Conservation (phyloP, 257 asterid species). For the Schizonepeta tenuifolia region DNA sequence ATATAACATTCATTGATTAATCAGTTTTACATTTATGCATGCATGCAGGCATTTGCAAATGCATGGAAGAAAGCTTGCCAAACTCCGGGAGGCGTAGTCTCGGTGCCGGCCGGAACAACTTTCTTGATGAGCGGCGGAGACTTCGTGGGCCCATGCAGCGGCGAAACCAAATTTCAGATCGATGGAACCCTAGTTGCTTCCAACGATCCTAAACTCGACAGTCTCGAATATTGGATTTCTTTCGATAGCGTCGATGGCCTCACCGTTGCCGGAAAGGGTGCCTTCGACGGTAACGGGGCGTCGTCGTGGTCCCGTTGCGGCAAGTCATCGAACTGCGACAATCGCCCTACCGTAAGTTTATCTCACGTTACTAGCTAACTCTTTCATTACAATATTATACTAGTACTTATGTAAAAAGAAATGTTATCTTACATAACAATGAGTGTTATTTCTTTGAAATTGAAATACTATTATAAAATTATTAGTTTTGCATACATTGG, state of each 20-base stretch:
- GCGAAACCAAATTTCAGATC: constrained; percentile 20
- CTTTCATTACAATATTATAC: no score
- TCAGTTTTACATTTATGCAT: background rate
- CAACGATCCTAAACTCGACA: constrained; percentile 3
- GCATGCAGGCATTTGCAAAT: constrained; percentile 47
- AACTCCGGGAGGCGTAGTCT: constrained; percentile 36
- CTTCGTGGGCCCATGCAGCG: constrained; percentile 57
- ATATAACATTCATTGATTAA: background rate
- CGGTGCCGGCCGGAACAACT: constrained; percentile 43
- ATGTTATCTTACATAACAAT: background rate
- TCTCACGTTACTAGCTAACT: no score
- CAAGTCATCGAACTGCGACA: background rate
- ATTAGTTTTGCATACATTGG: background rate
- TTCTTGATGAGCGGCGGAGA: constrained; percentile 39
- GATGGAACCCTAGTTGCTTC: constrained; percentile 45
- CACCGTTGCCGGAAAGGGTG: constrained; percentile 42
- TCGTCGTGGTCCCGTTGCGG: constrained; percentile 42
- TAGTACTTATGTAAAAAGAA: no score
- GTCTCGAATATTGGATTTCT: constrained; percentile 46
- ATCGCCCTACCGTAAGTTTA: constrained; percentile 26
- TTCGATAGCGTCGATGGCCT: constrained; percentile 34
- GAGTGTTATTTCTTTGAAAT: no score
- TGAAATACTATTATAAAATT: no score
- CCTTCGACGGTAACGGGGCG: constrained; percentile 50
- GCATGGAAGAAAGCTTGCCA: constrained; percentile 63